Conservation (phyloP, 495 filamentous ascomycete genomes). For the Tricharina praecox region DNA sequence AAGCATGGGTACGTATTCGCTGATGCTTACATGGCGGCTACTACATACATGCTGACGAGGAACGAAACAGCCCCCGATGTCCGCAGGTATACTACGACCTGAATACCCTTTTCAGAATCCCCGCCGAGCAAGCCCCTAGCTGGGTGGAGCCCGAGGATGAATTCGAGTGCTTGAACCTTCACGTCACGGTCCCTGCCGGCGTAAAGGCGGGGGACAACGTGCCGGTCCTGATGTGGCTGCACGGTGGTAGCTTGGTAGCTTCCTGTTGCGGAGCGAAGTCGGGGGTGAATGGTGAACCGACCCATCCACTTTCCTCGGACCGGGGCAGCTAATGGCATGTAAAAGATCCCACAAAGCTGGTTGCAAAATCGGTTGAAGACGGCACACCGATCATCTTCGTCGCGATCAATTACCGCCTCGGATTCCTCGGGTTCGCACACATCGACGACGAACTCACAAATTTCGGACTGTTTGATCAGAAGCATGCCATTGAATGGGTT, state of each 20-base stretch:
- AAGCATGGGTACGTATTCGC: conserved; percentile 2
- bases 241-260: conserved; percentile 38
- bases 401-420: conserved; percentile 44
- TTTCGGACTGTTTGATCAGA: conserved; percentile 49
- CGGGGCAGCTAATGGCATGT: background rate
- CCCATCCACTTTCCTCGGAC: no score
- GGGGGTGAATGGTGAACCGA: background rate
- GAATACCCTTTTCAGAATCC: conserved; percentile 1
- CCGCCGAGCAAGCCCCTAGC: background rate
- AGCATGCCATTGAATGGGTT: conserved; percentile 55
- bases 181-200: background rate
- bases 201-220: conserved; percentile 22
- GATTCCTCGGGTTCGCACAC: conserved; percentile 41
- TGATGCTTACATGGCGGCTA: no score
- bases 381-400: conserved; percentile 35
- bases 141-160: background rate
- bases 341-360: conserved; percentile 4
- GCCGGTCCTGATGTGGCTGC: conserved; percentile 43
- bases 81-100: background rate
- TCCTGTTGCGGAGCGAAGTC: background rate
- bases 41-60: background rate
- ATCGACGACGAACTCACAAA: conserved; percentile 31
- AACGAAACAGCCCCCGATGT: background rate
- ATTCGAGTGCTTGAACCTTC: conserved; percentile 4
- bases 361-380: background rate